These are phyloP conservation scores for Mycosphaerelloides madeirae DNA, from an alignment of 2,329 filamentous ascomycete genomes.

Conservation along the genomic window DNA sequence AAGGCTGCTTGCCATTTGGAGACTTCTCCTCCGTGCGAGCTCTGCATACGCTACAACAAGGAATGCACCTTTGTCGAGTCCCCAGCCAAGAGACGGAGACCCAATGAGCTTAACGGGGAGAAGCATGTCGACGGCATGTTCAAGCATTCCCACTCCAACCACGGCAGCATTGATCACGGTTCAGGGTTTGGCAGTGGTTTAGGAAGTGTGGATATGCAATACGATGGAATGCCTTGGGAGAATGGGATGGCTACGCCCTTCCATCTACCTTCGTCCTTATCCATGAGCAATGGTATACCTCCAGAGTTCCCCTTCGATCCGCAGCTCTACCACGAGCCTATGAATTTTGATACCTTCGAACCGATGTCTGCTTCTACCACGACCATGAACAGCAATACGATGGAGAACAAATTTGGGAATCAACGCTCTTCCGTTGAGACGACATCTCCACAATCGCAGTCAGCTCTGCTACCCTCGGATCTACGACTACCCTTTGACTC, in stretches of 20 bases:
- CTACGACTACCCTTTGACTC: conserved; percentile 25
- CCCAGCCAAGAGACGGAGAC: conserved; percentile 31
- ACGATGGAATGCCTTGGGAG: conserved; percentile 27
- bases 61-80: conserved; percentile 45
- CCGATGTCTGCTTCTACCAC: conserved; percentile 24
- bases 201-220: conserved; percentile 23
- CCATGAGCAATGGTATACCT: conserved; percentile 15
- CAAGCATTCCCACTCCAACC: conserved; percentile 13
- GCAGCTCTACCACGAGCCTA: conserved; percentile 26
- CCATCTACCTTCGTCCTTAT: conserved; percentile 22
- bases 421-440: conserved; percentile 24
- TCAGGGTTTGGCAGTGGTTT: conserved; percentile 19
- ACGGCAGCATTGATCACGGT: conserved; percentile 16
- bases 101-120: conserved; percentile 24
- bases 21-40: conserved; percentile 38
- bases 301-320: conserved; percentile 28
- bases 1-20: conserved; percentile 46
- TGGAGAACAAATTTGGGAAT: conserved; percentile 8
- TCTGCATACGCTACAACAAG: conserved; percentile 41
- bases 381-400: conserved; percentile 9
- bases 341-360: conserved; percentile 26
- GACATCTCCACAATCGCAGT: conserved; percentile 21
- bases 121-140: conserved; percentile 13
- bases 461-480: conserved; percentile 15
- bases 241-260: conserved; percentile 25